Evolutionary conservation across 768 basidiomycete species (phyloP).

Genomic region (Suillus brevipes): DNA sequence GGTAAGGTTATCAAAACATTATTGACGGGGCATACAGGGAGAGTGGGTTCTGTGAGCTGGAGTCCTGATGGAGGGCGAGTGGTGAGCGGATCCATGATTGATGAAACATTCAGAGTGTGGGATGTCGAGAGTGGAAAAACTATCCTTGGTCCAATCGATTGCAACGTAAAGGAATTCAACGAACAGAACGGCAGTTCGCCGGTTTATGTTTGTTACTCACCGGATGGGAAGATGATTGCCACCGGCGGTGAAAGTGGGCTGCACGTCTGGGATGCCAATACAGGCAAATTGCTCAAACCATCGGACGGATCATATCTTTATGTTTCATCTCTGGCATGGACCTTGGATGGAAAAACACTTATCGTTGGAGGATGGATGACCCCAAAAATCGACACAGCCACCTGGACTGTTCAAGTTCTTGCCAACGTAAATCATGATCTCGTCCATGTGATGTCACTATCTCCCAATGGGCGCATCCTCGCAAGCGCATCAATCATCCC

Average conservation of each 20-base stretch:
- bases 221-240: not conserved
- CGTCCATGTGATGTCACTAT: no score
- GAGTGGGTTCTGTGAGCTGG: not conserved
- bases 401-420: not conserved
- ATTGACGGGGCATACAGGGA: not conserved
- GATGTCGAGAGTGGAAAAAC: no score
- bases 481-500: not conserved
- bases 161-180: no score
- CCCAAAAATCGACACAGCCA: not conserved
- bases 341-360: not conserved
- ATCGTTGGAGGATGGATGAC: no score
- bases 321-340: not conserved
- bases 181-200: no score
- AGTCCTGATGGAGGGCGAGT: not conserved
- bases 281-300: not conserved
- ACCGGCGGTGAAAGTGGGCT: no score
- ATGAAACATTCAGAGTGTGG: no score
- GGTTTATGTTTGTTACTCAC: no score
- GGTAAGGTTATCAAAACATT: not conserved
- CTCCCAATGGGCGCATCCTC: not conserved
- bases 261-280: not conserved
- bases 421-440: no score
- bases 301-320: no score
- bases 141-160: no score
- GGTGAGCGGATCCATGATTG: no score